phyloP scores from a whole-genome alignment of 148 eudicot species.

The Fallopia convolvulus region DNA sequence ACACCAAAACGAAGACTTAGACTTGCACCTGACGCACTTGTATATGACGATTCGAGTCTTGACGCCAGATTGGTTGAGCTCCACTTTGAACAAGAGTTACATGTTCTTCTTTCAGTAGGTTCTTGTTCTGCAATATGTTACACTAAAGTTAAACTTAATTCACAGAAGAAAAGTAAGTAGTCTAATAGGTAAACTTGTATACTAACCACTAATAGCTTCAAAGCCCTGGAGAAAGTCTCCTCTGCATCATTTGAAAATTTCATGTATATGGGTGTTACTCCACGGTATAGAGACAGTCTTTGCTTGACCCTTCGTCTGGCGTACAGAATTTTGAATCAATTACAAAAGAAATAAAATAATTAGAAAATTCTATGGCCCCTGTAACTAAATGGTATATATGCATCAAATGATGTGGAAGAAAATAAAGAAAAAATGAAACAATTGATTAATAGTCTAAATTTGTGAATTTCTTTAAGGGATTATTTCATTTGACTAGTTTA shows the following conservation, averaged over 20 bases:
- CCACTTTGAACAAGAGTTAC: constrained; percentile 98
- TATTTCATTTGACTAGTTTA: not conserved
- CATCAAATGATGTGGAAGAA: not conserved
- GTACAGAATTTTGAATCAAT: constrained; percentile 11
- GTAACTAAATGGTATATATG: not conserved
- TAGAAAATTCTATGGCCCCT: not conserved
- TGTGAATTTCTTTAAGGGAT: not conserved
- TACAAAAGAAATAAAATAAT: not conserved
- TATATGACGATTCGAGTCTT: constrained; percentile 85
- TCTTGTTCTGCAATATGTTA: constrained; percentile 46
- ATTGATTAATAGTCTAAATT: not conserved
- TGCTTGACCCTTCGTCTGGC: constrained; percentile 83
- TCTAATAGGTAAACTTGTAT: not conserved
- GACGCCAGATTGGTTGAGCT: constrained; percentile 96
- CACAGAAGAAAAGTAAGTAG: not conserved
- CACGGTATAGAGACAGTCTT: constrained; percentile 69
- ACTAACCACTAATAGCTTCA: constrained; percentile 64
- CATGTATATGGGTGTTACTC: constrained; percentile 88
- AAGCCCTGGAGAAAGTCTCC: constrained; percentile 84
- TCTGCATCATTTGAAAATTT: constrained; percentile 85
- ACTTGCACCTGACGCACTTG: constrained; percentile 81
- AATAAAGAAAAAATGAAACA: not conserved
- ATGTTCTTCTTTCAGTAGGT: constrained; percentile 51
- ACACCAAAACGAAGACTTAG: constrained; percentile 12
- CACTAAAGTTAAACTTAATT: not conserved